A percentile compares a stretch with the other conserved stretches of the same genome.
Conservation (phyloP, 257 asterid species). For the Scutellaria galericulata region DNA sequence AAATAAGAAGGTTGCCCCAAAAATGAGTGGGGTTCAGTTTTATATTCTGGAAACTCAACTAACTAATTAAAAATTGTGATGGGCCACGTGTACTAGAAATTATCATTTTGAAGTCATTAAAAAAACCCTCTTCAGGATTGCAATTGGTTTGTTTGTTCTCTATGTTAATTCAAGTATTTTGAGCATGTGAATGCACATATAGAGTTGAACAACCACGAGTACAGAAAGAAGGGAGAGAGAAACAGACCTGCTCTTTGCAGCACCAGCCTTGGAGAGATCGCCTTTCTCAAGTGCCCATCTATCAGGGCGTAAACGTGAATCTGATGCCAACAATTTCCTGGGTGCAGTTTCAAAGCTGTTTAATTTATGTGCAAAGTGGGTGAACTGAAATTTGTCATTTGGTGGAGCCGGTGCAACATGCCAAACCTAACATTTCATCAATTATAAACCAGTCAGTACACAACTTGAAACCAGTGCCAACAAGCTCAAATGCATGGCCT, state of each 20-base stretch:
- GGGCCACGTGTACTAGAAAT: neutral
- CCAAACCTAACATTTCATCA: constrained; percentile 68
- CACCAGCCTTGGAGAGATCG: constrained; percentile 86
- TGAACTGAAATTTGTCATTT: constrained; percentile 87
- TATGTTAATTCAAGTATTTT: neutral
- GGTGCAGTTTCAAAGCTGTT: constrained; percentile 96
- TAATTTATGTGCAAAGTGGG: constrained; percentile 89
- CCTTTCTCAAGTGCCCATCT: constrained; percentile 97
- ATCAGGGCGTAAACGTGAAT: constrained; percentile 98
- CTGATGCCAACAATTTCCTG: constrained; percentile 83
- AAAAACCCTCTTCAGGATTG: neutral
- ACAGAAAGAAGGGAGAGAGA: constrained; percentile 24
- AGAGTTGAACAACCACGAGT: constrained; percentile 3
- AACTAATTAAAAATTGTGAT: neutral
- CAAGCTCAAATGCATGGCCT: neutral
- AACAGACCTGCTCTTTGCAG: constrained; percentile 88
- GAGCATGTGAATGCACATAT: neutral
- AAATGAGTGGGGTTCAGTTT: neutral
- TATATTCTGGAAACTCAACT: neutral
- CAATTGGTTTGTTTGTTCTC: neutral
- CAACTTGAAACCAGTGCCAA: neutral
- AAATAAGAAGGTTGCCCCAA: neutral
- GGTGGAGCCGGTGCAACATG: constrained; percentile 69
- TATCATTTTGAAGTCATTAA: neutral
- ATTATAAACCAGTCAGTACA: constrained; percentile 24